Conservation (phyloP, 2,329 filamentous ascomycete species). For the Helicocarpus griseus region DNA sequence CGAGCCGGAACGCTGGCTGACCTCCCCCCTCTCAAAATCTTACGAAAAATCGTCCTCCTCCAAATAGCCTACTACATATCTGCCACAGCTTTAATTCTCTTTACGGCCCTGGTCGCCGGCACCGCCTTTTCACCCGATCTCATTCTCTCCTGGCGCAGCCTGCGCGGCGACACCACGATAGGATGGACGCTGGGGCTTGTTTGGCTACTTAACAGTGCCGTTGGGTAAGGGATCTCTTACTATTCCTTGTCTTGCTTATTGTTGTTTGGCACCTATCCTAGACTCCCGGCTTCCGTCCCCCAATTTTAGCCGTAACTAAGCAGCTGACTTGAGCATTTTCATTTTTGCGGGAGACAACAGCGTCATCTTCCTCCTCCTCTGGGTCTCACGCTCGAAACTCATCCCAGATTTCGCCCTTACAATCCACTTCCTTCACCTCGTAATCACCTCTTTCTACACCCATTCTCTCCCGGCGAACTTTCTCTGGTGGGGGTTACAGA, state of each 20-base stretch:
- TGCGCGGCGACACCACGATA: slow-evolving; percentile 58
- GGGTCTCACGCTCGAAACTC: slow-evolving; percentile 84
- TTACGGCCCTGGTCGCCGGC: slow-evolving; percentile 58
- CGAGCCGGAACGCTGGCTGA: slow-evolving; percentile 57
- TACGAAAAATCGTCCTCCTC: slow-evolving; percentile 56
- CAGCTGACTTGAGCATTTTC: no score
- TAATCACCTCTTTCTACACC: slow-evolving; percentile 70
- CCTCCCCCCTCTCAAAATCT: slow-evolving; percentile 56
- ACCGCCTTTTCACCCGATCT: slow-evolving; percentile 49
- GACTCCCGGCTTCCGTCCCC: no score
- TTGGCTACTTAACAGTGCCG: slow-evolving; percentile 56
- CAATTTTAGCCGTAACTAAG: no score
- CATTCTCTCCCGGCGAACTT: slow-evolving; percentile 63
- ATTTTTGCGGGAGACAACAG: no score
- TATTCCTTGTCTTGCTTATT: slow-evolving; percentile 19
- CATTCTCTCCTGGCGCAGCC: slow-evolving; percentile 53
- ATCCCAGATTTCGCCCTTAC: slow-evolving; percentile 92
- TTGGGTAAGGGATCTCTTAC: slow-evolving; percentile 42
- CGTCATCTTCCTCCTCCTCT: slow-evolving; percentile 68
- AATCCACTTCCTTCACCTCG: slow-evolving; percentile 71
- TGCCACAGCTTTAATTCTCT: slow-evolving; percentile 54
- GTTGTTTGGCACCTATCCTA: slow-evolving; percentile 1
- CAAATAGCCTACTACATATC: slow-evolving; percentile 56
- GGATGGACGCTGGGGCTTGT: slow-evolving; percentile 61
- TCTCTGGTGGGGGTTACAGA: slow-evolving; percentile 76